A percentile compares a stretch with the other conserved stretches of the same genome.
Evolutionary conservation across 75 land plant genomes (phyloP).

Genomic region (Adiantum capillusveneris): DNA sequence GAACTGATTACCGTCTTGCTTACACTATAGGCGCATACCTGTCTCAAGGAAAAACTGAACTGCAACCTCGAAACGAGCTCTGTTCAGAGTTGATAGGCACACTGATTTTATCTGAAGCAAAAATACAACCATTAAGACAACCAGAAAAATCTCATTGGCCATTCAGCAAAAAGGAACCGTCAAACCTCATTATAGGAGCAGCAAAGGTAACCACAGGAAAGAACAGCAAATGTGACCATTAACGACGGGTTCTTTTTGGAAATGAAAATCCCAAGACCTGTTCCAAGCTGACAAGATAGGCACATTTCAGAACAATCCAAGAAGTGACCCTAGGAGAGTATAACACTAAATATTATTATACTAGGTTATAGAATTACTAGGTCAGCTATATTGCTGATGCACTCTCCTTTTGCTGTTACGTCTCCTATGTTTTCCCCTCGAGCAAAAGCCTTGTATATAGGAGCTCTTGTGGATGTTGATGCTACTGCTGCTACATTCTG

Average conservation of each 20-base stretch:
- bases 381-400: conserved; percentile 95
- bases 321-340: no score
- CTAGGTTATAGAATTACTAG: no score
- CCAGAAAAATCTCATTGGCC: no score
- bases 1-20: no score
- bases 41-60: conserved; percentile 81
- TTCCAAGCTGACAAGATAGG: conserved; percentile 62
- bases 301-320: no score
- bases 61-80: conserved; percentile 75
- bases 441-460: conserved; percentile 96
- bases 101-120: conserved; percentile 71
- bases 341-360: conserved; percentile 4
- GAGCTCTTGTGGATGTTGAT: conserved; percentile 95
- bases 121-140: background rate
- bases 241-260: conserved; percentile 81
- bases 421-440: conserved; percentile 96
- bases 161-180: background rate
- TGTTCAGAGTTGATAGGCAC: conserved; percentile 71
- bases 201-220: conserved; percentile 89
- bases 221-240: conserved; percentile 65
- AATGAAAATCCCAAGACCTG: conserved; percentile 80
- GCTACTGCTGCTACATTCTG: conserved; percentile 98
- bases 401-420: conserved; percentile 98
- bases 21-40: no score
- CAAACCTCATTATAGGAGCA: conserved; percentile 91